Base-by-base conservation (phyloP, 179 eudicot genomes). In the Silene coronaria region DNA sequence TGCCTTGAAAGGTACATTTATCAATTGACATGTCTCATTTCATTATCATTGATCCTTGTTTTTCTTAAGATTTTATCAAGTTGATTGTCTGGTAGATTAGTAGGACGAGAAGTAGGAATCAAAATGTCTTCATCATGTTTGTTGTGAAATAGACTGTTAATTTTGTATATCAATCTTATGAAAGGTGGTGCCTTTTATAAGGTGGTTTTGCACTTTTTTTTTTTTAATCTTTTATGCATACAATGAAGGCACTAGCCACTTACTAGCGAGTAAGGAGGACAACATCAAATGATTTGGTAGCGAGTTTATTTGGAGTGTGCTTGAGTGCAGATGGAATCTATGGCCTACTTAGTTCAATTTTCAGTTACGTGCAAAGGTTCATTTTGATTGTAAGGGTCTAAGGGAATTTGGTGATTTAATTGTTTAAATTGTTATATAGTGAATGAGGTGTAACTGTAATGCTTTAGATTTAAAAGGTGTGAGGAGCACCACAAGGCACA, bases 1-100 rank as follows among this genome's bases (percentile, higher is more conserved):
- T 14, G 98, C 98, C 19, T 87, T 94, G 48, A 94, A 92, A 90
- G 96, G 98, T 92, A 87, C 7, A 17, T 55, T 30, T 4, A 1
- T 26, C 38, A 0, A 48, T 28, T 38, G 71, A 34, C 57, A 3
- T 58, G 23, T 16, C 45, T 36, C 17, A 38, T 59, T 69, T 8
- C 58, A 3, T 42, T 22, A 22, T 3, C 45, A 24, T 69, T 69
- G 57, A 42, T 23, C 24, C 14, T 0, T 5, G 58, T 19, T 36
- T 46, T 67, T 23, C 6, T 67, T 27, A 8, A 4, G 5, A 36
- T n/a, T 34, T 67, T 66, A 27, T 63, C 3, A 28, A 27, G 42
- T 22, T 64, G 21, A 14, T 28, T 64, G 69, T 11, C 23, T 32
- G 48, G 5, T 66, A 32, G 24, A 17, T 66, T 24, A 17, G 22